phyloP scores from a whole-genome alignment of 2,329 filamentous ascomycete species.

The Fusarium tanahbumbuense region DNA sequence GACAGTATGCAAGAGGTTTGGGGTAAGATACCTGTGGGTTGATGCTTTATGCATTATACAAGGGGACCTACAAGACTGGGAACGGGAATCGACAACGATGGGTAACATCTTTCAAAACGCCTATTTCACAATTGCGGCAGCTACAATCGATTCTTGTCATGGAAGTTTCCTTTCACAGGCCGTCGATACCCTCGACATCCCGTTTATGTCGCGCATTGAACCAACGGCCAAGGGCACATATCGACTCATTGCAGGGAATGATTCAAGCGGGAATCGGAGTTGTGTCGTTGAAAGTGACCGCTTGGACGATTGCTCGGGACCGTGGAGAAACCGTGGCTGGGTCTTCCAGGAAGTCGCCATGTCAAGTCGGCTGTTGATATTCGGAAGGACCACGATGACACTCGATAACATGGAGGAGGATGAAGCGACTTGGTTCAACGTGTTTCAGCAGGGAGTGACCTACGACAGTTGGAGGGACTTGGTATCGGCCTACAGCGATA shows the following conservation, averaged over 20 bases:
- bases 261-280: too few relatives aligned
- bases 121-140: not conserved
- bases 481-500: accelerated
- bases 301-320: too few relatives aligned
- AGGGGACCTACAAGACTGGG: not conserved
- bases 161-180: not conserved
- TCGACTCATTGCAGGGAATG: not conserved
- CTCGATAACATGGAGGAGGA: not conserved
- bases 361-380: not conserved
- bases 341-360: not conserved
- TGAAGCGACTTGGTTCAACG: too few relatives aligned
- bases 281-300: too few relatives aligned
- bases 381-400: not conserved
- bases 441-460: accelerated
- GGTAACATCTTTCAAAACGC: not conserved
- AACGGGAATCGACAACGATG: not conserved
- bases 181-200: not conserved
- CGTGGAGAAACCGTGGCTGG: not conserved
- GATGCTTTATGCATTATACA: not conserved
- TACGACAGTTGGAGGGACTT: not conserved
- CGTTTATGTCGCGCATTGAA: not conserved
- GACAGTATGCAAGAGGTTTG: not conserved
- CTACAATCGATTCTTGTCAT: not conserved
- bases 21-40: not conserved
- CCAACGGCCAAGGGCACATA: not conserved